Evolutionary conservation across 352 stramenopile species (phyloP), one percentile per base, ranked within the genome.

Genomic region (Globisporangium yorkense): DNA sequence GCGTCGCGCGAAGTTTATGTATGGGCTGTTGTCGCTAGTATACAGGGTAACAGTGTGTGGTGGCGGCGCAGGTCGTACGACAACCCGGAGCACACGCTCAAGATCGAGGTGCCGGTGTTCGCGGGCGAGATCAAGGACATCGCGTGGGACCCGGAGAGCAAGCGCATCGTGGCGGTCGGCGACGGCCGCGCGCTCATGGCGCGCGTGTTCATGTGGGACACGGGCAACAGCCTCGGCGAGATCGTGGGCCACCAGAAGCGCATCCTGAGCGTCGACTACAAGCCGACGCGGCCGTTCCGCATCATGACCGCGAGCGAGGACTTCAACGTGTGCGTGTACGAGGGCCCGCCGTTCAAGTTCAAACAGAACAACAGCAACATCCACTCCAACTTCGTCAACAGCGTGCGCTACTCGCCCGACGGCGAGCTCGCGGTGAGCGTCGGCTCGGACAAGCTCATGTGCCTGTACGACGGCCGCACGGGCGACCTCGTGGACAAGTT

Each of bases 371-470:
- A 90, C 71, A 96, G 97, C 66, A 86, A 87, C 65, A 68, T 88
- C 58, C 97, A 99, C 80, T 88, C 75, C 6, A 98, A 97, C 75
- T 98, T 98, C 62, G 91, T 99, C 57, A 98, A 98, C 73, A 95
- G 84, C 59, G 78, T 99, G 44, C 77, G 93, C 21, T 99, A 98
- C 77, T 97, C 89, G 52, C 83, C 84, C 0, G 80, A 97, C 66
- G 96, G 96, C 41, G 79, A 83, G 31, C 63, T 89, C 15, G 82
- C 97, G 1, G 91, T 96, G 12, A 98, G 87, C 51, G 96, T 97
- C 18, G 92, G 91, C 29, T 97, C 87, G 9, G 96, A 99, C 76
- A 98, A 98, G 63, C 84, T 90, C 64, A 96, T 99, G 66, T 88
- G 75, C 59, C 75, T 99, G 21, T 98, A 98, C 70, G 93, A 99